Conservation (phyloP, 2,329 filamentous ascomycete genomes). For the Paraconiothyrium brasiliense region DNA sequence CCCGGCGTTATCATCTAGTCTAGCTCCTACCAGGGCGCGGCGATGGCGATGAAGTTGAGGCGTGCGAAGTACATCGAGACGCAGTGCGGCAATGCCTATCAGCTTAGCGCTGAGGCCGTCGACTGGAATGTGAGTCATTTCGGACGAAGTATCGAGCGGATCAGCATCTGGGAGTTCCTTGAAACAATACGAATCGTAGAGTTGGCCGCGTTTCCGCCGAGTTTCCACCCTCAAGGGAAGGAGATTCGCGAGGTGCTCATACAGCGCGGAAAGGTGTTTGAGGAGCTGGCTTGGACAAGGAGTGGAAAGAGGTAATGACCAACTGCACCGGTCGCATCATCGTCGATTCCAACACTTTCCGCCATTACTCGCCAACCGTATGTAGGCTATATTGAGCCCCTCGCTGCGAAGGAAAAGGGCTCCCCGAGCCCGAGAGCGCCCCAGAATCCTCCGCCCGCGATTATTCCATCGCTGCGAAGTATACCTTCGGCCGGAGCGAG, state of each 20-base stretch:
- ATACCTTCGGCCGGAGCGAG: slow-evolving; percentile 28
- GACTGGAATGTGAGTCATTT: slow-evolving; percentile 47
- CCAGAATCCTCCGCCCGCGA: slow-evolving; percentile 49
- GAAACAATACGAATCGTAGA: slow-evolving; percentile 82
- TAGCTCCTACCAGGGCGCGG: slow-evolving; percentile 32
- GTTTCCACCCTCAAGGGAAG: slow-evolving; percentile 77
- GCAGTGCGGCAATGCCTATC: slow-evolving; percentile 32
- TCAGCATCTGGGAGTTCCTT: slow-evolving; percentile 64
- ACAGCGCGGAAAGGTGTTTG: slow-evolving; percentile 83
- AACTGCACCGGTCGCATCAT: slow-evolving; percentile 86
- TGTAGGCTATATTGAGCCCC: slow-evolving; percentile 24
- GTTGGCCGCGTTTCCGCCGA: slow-evolving; percentile 77
- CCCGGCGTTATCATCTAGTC: slow-evolving; percentile 41
- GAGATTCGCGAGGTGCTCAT: slow-evolving; percentile 72
- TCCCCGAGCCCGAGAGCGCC: slow-evolving; percentile 36
- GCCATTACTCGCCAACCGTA: slow-evolving; percentile 57
- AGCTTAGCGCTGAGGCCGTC: slow-evolving; percentile 35
- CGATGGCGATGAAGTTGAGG: slow-evolving; percentile 32
- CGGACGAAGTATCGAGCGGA: slow-evolving; percentile 31
- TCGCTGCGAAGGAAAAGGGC: slow-evolving; percentile 32
- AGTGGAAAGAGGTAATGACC: slow-evolving; percentile 28
- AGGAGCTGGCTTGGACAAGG: slow-evolving; percentile 64
- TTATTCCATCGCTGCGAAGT: slow-evolving; percentile 19
- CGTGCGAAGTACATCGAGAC: slow-evolving; percentile 31
- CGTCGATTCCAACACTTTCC: slow-evolving; percentile 72